Percentiles rank a stretch among this genome's conserved stretches.
These are phyloP conservation scores for Candida xiaguanensis DNA, from an alignment of 805 yeast genomes.

Conservation along the genomic window DNA sequence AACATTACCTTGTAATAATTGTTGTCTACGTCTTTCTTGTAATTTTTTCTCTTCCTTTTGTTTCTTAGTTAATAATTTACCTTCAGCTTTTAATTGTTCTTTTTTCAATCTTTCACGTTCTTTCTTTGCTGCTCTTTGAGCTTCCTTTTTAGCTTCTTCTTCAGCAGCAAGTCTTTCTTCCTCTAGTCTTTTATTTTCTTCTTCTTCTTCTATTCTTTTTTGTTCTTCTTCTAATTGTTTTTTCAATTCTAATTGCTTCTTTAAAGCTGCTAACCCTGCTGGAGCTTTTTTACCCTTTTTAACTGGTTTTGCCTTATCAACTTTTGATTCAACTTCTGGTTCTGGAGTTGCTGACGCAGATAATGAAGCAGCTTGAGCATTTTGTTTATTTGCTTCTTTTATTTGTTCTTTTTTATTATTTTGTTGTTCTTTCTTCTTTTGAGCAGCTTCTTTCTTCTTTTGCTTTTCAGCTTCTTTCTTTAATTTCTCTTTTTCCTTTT, in stretches of 20 bases:
- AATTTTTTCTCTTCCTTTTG: slow-evolving; percentile 90
- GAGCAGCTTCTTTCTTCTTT: slow-evolving; percentile 85
- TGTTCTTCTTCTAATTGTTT: slow-evolving; percentile 87
- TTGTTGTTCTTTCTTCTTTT: slow-evolving; percentile 73
- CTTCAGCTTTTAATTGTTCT: slow-evolving; percentile 94
- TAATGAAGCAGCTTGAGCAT: slow-evolving; percentile 39
- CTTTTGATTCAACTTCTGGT: slow-evolving; percentile 24
- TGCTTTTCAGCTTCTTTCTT: slow-evolving; percentile 91
- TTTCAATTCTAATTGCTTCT: slow-evolving; percentile 81
- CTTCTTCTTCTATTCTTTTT: slow-evolving; percentile 68
- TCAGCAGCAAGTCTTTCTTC: slow-evolving; percentile 49
- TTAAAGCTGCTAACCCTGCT: slow-evolving; percentile 89
- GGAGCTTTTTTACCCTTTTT: slow-evolving; percentile 77
- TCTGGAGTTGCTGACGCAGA: slow-evolving; percentile 26
- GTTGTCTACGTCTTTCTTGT: slow-evolving; percentile 86
- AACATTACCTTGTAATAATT: slow-evolving; percentile 70
- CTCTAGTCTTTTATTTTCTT: slow-evolving; percentile 44
- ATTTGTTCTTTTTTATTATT: slow-evolving; percentile 57
- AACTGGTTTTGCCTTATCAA: slow-evolving; percentile 30
- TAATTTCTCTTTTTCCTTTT: slow-evolving; percentile 93
- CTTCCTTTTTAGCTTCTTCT: slow-evolving; percentile 66
- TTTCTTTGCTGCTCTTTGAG: slow-evolving; percentile 60
- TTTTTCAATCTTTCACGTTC: slow-evolving; percentile 84
- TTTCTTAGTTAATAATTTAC: slow-evolving; percentile 88
- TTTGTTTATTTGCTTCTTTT: slow-evolving; percentile 44